Conservation (phyloP, 129 eudicot genomes). For the Solidago caesia region DNA sequence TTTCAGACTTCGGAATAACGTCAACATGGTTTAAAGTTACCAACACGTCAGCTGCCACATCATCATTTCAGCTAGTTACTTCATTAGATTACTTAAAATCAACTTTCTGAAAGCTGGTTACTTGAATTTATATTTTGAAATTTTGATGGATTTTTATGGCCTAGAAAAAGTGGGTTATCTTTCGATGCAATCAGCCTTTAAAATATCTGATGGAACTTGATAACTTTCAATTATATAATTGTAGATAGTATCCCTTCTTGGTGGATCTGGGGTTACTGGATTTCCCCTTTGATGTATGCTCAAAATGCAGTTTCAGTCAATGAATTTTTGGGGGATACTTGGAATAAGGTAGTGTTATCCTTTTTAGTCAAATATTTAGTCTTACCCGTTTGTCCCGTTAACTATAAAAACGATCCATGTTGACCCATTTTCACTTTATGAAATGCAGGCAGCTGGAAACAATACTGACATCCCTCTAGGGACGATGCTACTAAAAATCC, state of each 20-base stretch:
- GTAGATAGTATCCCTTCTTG: slow-evolving; percentile 82
- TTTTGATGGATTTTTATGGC: too few species aligned
- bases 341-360: slow-evolving; percentile 47
- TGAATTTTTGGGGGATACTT: slow-evolving; percentile 76
- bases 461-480: slow-evolving; percentile 52
- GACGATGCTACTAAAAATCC: slow-evolving; percentile 56
- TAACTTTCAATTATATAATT: background rate
- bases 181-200: too few species aligned
- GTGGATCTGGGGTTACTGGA: slow-evolving; percentile 99
- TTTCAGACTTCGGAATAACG: background rate
- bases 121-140: too few species aligned
- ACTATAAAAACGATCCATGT: background rate
- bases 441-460: slow-evolving; percentile 49
- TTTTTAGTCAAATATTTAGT: background rate
- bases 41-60: too few species aligned
- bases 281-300: slow-evolving; percentile 97
- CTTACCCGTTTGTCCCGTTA: background rate
- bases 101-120: too few species aligned
- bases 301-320: slow-evolving; percentile 91
- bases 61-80: too few species aligned
- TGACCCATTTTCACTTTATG: background rate
- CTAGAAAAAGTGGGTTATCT: too few species aligned
- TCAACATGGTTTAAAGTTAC: background rate
- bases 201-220: too few species aligned
- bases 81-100: too few species aligned